These are phyloP conservation scores for Bothriochloa decipiens DNA, from an alignment of 176 grass and related monocot species.

Conservation along the genomic window DNA sequence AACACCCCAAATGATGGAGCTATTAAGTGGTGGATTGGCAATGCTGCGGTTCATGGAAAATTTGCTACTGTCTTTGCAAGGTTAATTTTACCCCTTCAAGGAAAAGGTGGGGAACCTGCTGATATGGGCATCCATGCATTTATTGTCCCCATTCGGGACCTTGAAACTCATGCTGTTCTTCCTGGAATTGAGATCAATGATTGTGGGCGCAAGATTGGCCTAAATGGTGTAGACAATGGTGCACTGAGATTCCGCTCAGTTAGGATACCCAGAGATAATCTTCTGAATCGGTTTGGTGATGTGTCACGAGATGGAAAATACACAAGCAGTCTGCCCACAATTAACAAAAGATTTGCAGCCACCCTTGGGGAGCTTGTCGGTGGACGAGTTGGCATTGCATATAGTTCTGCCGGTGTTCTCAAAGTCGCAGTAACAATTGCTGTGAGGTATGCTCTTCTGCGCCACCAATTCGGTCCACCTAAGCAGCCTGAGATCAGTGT, in stretches of 20 bases:
- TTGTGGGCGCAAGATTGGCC: constrained; percentile 94
- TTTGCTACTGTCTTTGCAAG: constrained; percentile 93
- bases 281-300: constrained; percentile 96
- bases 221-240: constrained; percentile 98
- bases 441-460: constrained; percentile 88
- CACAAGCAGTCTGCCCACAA: constrained; percentile 81
- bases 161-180: constrained; percentile 77
- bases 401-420: constrained; percentile 79
- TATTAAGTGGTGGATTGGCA: constrained; percentile 99
- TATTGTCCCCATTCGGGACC: constrained; percentile 85
- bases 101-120: constrained; percentile 69
- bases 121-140: constrained; percentile 98
- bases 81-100: constrained; percentile 89
- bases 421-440: constrained; percentile 91
- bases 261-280: constrained; percentile 91
- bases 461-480: constrained; percentile 94
- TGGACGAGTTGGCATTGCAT: constrained; percentile 82
- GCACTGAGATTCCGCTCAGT: constrained; percentile 80
- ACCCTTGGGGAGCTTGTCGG: constrained; percentile 96
- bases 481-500: constrained; percentile 87
- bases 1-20: constrained; percentile 97
- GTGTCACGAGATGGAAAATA: constrained; percentile 92
- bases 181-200: constrained; percentile 96
- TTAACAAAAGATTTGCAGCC: constrained; percentile 95
- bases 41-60: constrained; percentile 90